Conservation (phyloP, 2,329 filamentous ascomycete species). For the Hypoxylon sp. region DNA sequence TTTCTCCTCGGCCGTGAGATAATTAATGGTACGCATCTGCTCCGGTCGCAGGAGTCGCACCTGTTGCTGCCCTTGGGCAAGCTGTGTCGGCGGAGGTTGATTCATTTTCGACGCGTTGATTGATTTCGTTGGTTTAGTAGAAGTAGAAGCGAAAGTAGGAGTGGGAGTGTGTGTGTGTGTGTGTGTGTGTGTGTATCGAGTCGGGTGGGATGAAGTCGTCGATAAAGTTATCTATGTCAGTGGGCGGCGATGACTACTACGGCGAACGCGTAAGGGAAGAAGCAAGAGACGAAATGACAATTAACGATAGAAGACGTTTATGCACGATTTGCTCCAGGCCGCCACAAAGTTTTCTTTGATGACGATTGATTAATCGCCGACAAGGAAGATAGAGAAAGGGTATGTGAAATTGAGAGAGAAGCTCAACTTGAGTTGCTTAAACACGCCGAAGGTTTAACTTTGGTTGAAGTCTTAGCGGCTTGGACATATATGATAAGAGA, state of each 20-base stretch:
- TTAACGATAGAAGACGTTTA: neutral
- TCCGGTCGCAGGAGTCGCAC: conserved; percentile 60
- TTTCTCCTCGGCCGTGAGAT: conserved; percentile 70
- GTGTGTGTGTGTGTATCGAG: neutral
- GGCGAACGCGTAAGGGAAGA: neutral
- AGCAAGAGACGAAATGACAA: neutral
- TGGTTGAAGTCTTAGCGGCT: neutral
- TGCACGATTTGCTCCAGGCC: neutral
- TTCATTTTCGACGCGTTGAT: conserved; percentile 38
- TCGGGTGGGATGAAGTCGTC: neutral
- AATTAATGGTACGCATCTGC: conserved; percentile 66
- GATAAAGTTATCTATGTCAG: neutral
- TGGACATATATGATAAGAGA: neutral
- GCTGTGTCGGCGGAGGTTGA: conserved; percentile 44
- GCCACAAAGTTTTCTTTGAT: neutral
- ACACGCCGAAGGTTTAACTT: neutral
- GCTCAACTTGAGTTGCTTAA: conserved; percentile 8
- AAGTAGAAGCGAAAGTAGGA: too few relatives aligned
- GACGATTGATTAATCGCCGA: neutral
- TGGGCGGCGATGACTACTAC: neutral
- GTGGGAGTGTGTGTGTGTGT: neutral
- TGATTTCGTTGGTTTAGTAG: neutral
- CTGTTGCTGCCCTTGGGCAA: conserved; percentile 39
- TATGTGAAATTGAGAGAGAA: neutral
- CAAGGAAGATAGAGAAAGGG: conserved; percentile 1